Conservation (phyloP, 306 rosid genomes). For the Trichosanthes cucumerina region DNA sequence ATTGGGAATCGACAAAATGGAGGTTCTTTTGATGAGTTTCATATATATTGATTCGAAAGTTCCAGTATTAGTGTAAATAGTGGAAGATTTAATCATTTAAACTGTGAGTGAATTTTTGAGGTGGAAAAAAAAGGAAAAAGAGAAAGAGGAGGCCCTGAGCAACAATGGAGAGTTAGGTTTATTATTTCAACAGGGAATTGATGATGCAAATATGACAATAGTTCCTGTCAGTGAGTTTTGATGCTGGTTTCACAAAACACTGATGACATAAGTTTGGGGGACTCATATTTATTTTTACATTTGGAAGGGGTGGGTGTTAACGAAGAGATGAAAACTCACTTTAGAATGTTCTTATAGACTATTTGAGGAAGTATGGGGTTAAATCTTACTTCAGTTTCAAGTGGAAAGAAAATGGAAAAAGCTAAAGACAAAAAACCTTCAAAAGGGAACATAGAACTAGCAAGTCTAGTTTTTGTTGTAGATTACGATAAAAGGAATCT, state of each 20-base stretch:
- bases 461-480: not conserved
- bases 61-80: not conserved
- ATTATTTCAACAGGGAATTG: not conserved
- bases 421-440: too few species aligned
- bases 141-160: not conserved
- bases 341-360: not conserved
- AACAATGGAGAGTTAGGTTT: not conserved
- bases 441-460: not conserved
- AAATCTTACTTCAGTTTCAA: not conserved
- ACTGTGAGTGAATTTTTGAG: not conserved
- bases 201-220: not conserved
- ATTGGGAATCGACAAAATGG: not conserved
- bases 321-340: not conserved
- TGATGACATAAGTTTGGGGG: not conserved
- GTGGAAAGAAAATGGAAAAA: not conserved
- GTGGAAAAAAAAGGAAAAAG: not conserved
- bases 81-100: not conserved
- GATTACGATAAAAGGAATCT: not conserved
- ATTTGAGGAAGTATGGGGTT: not conserved
- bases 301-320: not conserved
- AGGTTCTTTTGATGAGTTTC: not conserved
- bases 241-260: not conserved
- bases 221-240: not conserved
- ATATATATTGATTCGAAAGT: not conserved
- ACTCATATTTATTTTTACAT: too few species aligned